Evolutionary conservation across 805 yeast species (phyloP), one percentile per base, ranked within the genome.

Genomic region (Candida takata): DNA sequence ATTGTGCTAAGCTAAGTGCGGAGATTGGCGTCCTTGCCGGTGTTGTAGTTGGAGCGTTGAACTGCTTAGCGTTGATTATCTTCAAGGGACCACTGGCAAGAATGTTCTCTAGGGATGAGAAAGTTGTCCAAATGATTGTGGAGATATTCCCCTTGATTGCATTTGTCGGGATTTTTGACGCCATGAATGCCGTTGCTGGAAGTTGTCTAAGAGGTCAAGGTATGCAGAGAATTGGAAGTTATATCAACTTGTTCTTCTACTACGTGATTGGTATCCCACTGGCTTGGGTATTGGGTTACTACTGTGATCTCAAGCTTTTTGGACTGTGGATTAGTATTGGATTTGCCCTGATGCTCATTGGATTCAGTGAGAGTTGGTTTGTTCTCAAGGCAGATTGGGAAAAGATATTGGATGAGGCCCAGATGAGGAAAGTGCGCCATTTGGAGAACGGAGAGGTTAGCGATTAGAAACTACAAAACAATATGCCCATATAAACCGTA

Each of bases 191-290:
- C 4, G 48, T 49, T 18, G 70, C 79, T 5, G 92, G 92, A 8
- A 88, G 95, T 3, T 68, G 87, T 27, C 63, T 87, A 38, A 69
- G 95, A 44, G 95, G 95, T 13, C 95, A 84, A 58, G 94, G 95
- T 8, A 70, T 83, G 55, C 95, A 86, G 56, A 69, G 73, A 29
- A 66, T 84, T 26, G 95, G 95, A 0, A 82, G 92, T 10, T 64
- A 71, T 35, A 64, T 85, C 38, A 84, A 80, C 53, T 57, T 86
- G 47, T 54, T 72, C 7, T 72, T 78, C 11, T 87, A 85, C 58
- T 85, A 86, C 48, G 48, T 70, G 3, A 54, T 86, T 34, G 95
- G 90, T 9, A 63, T 84, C n/a, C 95, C 95, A 1, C 41, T 75
- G 8, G 79, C 80, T 1, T 55, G 76, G 29, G 49, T 67, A 4